Conservation (phyloP, 179 eudicot genomes). For the Monotropa hypopitys region DNA sequence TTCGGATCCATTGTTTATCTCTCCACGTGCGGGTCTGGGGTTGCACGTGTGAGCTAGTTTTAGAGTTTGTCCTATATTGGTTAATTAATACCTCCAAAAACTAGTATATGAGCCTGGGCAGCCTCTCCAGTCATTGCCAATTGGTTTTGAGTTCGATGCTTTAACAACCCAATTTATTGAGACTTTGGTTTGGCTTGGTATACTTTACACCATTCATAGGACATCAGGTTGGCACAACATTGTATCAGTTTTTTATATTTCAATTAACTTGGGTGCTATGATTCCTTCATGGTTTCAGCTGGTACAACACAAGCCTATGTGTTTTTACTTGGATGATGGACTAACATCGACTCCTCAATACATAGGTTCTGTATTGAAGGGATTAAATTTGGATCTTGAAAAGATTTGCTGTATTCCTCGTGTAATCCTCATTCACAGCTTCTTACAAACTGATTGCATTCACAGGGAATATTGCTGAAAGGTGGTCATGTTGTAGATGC, state of each 20-base stretch:
- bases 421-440: background rate
- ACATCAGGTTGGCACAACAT: background rate
- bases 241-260: background rate
- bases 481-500: conserved; percentile 94
- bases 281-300: background rate
- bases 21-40: too few species aligned
- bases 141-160: background rate
- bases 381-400: background rate
- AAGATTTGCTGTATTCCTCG: background rate
- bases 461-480: conserved; percentile 86
- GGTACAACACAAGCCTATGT: background rate
- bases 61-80: too few species aligned
- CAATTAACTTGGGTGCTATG: background rate
- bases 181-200: too few species aligned
- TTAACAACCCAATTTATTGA: too few species aligned
- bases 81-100: too few species aligned
- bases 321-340: background rate
- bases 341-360: background rate
- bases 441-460: conserved; percentile 10
- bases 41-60: too few species aligned
- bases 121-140: too few species aligned
- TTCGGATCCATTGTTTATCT: too few species aligned
- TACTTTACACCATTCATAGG: background rate
- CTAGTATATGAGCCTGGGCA: too few species aligned
- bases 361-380: background rate